Evolutionary conservation across 2,329 filamentous ascomycete genomes (phyloP), one percentile per base, ranked within the genome.

Genomic region (Claviceps sp.): DNA sequence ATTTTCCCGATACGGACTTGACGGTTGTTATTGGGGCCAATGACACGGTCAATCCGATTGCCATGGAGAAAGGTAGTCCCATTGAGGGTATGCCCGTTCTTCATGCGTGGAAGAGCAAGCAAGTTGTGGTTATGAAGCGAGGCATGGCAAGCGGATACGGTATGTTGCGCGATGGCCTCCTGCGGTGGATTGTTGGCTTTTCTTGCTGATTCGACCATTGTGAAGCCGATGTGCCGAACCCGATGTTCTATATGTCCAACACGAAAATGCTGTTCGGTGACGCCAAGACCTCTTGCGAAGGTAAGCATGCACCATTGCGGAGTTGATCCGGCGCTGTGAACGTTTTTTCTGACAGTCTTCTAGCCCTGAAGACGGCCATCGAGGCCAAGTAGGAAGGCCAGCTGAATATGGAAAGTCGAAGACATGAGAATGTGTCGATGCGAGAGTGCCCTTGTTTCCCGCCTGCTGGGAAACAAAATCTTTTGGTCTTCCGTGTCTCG

Each of bases 1-100:
- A 95, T 61, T 95, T 95, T 65, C 68, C 75, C 6, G 85, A 93
- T 30, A 94, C 89, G 0, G 89, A 95, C 61, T 74, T 95, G 9
- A 89, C 87, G 0, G 78, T 95, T 3, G 88, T 95, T 0, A 95
- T 95, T 61, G 89, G 89, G 3, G 89, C 89, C 8, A 95, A 95
- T 60, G 89, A 95, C 61, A 95, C 89, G 0, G 89, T 95, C 40
- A 95, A 95, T 62, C 89, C 89, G 0, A 91, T 91, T 60, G 88
- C 89, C 0, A 70, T 95, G 57, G 87, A 95, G 64, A 83, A 85
- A 5, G 86, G 86, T 37, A 88, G 84, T 54, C 78, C 87, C 0
- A 95, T 95, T 58, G 88, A 88, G 1, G 89, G 89, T 1, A 95
- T 95, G 89, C 89, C 89, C 0, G 88, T 95, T 22, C 71, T 95